phyloP scores from a whole-genome alignment of 495 filamentous ascomycete genomes.

The Durotheca rogersii region DNA sequence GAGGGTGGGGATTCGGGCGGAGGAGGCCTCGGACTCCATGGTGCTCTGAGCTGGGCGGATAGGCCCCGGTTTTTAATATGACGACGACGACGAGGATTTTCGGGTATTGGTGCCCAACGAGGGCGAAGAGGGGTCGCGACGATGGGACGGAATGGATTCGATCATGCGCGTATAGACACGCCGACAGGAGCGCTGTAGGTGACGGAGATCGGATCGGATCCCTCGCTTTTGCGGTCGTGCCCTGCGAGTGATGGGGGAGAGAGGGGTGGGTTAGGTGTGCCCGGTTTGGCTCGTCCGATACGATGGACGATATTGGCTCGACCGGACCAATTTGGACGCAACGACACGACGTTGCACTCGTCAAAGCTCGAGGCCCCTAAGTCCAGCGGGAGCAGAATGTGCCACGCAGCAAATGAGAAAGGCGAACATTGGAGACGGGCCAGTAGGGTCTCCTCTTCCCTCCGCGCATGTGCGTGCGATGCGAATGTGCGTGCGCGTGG shows the following conservation, averaged over 20 bases:
- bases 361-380: not conserved
- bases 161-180: too few relatives aligned
- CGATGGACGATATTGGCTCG: not conserved
- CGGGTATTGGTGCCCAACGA: conserved; percentile 14
- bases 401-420: conserved; percentile 1
- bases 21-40: conserved; percentile 37
- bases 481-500: too few relatives aligned
- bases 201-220: not conserved
- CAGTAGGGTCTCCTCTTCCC: not conserved
- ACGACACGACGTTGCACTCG: conserved; percentile 23
- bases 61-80: conserved; percentile 6
- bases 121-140: not conserved
- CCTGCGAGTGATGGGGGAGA: not conserved
- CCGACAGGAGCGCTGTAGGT: too few relatives aligned
- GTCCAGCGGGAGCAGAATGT: conserved; percentile 4
- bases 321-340: conserved; percentile 19
- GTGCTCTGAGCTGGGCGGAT: not conserved
- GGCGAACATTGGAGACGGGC: conserved; percentile 17
- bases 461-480: not conserved
- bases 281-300: conserved; percentile 1
- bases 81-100: not conserved
- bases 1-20: conserved; percentile 25
- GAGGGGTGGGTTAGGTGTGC: too few relatives aligned
- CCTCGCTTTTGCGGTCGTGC: not conserved
- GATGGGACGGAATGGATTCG: too few relatives aligned